Base-by-base conservation (phyloP, 441 rosid species). In the Adansonia grandidieri region DNA sequence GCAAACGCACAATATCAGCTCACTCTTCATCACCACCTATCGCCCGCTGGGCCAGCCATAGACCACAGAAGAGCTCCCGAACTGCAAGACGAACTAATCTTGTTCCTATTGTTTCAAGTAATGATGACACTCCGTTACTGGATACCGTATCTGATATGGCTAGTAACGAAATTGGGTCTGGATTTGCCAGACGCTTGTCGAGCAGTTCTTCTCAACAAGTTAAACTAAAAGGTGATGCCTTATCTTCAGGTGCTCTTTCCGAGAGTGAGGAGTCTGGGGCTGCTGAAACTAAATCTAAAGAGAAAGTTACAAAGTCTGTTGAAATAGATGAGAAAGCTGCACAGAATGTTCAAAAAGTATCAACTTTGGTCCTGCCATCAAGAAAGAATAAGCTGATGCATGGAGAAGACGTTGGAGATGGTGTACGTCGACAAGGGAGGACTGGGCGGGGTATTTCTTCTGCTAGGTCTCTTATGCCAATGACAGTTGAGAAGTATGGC, bases 241-340 rank as follows among this genome's bases (percentile, higher is more conserved):
- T 88, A 80, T 90, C 97, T 75, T 86, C 96, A 22, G 84, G 94
- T 66, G 89, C 88, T 48, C 85, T 92, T 82, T 93, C 99, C 65
- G 99, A 96, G 89, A 92, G 98, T 86, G 99, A 97, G 82, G 99
- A 97, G 74, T 85, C 90, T 51, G 97, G 94, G 50, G 87, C 91
- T 79, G 78, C 96, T 77, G 97, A 92, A 80, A 90, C 88, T 64
- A 91, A 89, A 86, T 90, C 91, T 68, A 91, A 86, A 82, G 97
- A 91, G 81, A 93, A 88, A 86, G 88, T 86, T 22, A 95, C 87
- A 83, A 92, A 89, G 78, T 86, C 91, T 74, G 95, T 92, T 82
- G 97, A 93, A 73, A 76, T 88, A 51, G 91, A 92, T 80, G 93
- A 91, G 77, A 93, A 88, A 88, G 81, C 84, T 75, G 90, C 85